Evolutionary conservation across 805 yeast species (phyloP), one percentile per base, ranked within the genome.

Genomic region (Myxozyma lipomycoides): DNA sequence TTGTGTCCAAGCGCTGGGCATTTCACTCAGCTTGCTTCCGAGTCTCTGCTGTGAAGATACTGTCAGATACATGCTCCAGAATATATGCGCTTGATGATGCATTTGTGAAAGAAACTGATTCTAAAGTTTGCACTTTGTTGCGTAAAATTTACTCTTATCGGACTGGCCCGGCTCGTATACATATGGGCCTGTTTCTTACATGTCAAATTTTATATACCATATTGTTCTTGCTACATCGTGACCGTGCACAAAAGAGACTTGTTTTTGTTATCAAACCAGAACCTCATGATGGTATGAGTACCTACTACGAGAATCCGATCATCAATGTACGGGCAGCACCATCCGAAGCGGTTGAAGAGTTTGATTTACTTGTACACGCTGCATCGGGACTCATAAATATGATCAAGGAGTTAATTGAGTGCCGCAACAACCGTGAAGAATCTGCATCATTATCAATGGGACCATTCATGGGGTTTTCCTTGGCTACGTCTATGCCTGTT

Each of bases 401-500:
- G 51, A 15, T 47, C 1, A 34, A 37, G n/a, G 25, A 44, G 10
- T 34, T 50, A 5, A 45, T 49, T 22, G 57, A 52, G 21, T 45
- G 51, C 23, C 49, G 51, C 24, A 52, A 46, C 24, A 51, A 51
- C 9, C 40, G 44, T 26, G 54, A 52, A 40, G 54, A 52, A 12
- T n/a, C 22, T 3, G 57, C 57, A 19, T 18, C 38, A 12, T n/a
- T 38, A 23, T 47, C 24, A 30, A 19, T 49, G 43, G 51, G 46
- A n/a, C 54, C 57, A 30, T 46, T 52, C 23, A 49, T 49, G 57
- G 54, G 46, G 1, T 45, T 49, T 42, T 34, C 46, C n/a, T 42
- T 52, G 9, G 41, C 48, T 3, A 30, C 48, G 22, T 49, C 52
- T 32, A 24, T 52, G 2, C 57, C 57, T 3, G 40, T 52, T 4